Percentiles rank a stretch among this genome's conserved stretches.
These are phyloP conservation scores for Fonsecaea nubica DNA, from an alignment of 2,329 filamentous ascomycete species.

Conservation along the genomic window DNA sequence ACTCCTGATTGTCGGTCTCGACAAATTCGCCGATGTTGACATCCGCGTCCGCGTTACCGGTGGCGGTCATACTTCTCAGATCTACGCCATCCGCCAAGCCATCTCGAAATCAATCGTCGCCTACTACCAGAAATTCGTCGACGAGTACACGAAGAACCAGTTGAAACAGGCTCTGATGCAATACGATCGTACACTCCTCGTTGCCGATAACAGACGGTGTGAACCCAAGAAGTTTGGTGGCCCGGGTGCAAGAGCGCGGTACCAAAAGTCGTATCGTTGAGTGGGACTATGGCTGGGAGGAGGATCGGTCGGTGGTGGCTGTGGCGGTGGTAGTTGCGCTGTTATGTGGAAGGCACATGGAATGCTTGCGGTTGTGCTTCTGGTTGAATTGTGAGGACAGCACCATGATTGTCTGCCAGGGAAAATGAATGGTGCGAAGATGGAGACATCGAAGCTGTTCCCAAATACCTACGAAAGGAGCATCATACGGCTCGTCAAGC, in stretches of 20 bases:
- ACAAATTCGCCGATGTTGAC: conserved; percentile 96
- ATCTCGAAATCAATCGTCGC: conserved; percentile 97
- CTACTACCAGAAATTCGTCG: conserved; percentile 99
- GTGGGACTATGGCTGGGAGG: conserved; percentile 18
- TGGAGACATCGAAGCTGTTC: background rate
- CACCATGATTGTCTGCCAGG: background rate
- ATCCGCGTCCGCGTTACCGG: conserved; percentile 95
- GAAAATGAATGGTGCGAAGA: conserved; percentile 1
- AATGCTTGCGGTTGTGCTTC: background rate
- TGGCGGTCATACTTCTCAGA: conserved; percentile 96
- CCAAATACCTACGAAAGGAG: conserved; percentile 9
- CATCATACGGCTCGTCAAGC: conserved; percentile 15
- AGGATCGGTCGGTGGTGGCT: conserved; percentile 5
- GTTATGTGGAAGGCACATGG: background rate
- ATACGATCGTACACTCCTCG: conserved; percentile 96
- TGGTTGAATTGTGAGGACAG: background rate
- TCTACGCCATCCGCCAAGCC: conserved; percentile 98
- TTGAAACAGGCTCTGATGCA: conserved; percentile 95
- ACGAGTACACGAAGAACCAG: conserved; percentile 99
- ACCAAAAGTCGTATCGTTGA: conserved; percentile 99
- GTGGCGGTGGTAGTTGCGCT: conserved; percentile 16
- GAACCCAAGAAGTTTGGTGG: conserved; percentile 93
- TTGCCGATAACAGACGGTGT: conserved; percentile 98
- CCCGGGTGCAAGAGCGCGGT: conserved; percentile 92
- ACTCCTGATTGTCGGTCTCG: conserved; percentile 92